These are phyloP conservation scores for Magnaporthiopsis incrustans DNA, from an alignment of 2,329 filamentous ascomycete species.

Conservation along the genomic window DNA sequence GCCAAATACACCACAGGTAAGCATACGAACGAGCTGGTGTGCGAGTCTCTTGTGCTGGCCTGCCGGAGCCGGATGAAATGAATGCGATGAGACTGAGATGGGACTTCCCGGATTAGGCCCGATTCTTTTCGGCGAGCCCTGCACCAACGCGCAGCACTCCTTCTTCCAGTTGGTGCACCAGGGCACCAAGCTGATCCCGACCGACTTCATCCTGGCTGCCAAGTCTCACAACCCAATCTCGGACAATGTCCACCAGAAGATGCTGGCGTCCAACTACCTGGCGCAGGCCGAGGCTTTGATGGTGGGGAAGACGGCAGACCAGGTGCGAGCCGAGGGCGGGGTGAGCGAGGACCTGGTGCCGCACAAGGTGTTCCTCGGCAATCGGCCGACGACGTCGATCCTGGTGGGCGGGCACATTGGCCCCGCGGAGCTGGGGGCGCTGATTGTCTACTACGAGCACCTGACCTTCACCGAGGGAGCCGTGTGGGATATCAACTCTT, in stretches of 20 bases:
- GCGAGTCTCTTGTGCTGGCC: not conserved
- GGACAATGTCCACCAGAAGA: conserved; percentile 90
- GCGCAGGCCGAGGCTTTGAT: conserved; percentile 83
- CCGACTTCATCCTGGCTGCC: conserved; percentile 94
- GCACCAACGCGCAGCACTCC: conserved; percentile 98
- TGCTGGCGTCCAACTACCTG: conserved; percentile 89
- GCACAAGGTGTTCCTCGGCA: conserved; percentile 99
- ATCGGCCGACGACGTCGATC: conserved; percentile 93
- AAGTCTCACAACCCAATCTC: conserved; percentile 95
- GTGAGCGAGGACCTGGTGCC: conserved; percentile 65
- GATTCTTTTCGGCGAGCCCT: conserved; percentile 95
- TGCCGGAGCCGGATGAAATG: not conserved
- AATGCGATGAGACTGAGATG: not conserved
- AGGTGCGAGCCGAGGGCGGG: conserved; percentile 69
- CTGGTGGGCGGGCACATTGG: conserved; percentile 86
- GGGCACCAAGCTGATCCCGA: conserved; percentile 96
- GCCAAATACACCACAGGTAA: conserved; percentile 90
- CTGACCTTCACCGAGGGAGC: conserved; percentile 96
- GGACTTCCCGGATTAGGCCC: conserved; percentile 39
- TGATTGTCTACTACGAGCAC: conserved; percentile 99
- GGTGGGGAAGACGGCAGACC: conserved; percentile 79
- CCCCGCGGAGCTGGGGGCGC: conserved; percentile 81
- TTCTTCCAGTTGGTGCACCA: conserved; percentile 99
- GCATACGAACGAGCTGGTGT: conserved; percentile 9
- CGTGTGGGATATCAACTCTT: conserved; percentile 99